Conservation (phyloP, 495 filamentous ascomycete species). For the Amniculicola lignicola region DNA sequence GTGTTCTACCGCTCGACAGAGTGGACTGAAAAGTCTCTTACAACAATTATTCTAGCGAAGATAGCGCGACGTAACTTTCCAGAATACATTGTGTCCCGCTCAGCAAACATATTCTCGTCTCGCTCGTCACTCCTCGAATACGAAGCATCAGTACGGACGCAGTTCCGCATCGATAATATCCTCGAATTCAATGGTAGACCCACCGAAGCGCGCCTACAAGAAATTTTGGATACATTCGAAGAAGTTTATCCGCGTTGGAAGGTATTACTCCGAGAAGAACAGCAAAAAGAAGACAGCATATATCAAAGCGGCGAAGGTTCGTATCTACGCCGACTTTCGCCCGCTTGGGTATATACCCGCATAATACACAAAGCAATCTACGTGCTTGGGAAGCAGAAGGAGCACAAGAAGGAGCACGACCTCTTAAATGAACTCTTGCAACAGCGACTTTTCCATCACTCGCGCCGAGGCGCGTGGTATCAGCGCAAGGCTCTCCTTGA, state of each 20-base stretch:
- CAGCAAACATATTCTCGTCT: conserved; percentile 81
- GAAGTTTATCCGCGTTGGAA: conserved; percentile 79
- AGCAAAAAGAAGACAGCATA: conserved; percentile 70
- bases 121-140: conserved; percentile 77
- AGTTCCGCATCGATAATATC: conserved; percentile 77
- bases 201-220: conserved; percentile 58
- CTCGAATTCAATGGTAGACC: conserved; percentile 82
- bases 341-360: conserved; percentile 89
- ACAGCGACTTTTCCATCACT: conserved; percentile 80
- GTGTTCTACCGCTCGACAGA: conserved; percentile 96
- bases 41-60: conserved; percentile 88
- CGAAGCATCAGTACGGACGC: conserved; percentile 77
- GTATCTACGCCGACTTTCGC: conserved; percentile 86
- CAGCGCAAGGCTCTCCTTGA: conserved; percentile 92
- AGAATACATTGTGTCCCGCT: conserved; percentile 83
- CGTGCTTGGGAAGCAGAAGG: conserved; percentile 79
- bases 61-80: conserved; percentile 86
- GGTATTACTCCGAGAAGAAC: conserved; percentile 68
- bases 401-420: conserved; percentile 72
- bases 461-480: conserved; percentile 88
- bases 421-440: conserved; percentile 71
- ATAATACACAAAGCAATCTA: conserved; percentile 84
- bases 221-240: conserved; percentile 70
- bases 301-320: conserved; percentile 85
- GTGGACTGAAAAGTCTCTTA: conserved; percentile 96